Evolutionary conservation across 306 rosid species (phyloP), one percentile per base, ranked within the genome.

Genomic region (Lithocarpus polystachyus): DNA sequence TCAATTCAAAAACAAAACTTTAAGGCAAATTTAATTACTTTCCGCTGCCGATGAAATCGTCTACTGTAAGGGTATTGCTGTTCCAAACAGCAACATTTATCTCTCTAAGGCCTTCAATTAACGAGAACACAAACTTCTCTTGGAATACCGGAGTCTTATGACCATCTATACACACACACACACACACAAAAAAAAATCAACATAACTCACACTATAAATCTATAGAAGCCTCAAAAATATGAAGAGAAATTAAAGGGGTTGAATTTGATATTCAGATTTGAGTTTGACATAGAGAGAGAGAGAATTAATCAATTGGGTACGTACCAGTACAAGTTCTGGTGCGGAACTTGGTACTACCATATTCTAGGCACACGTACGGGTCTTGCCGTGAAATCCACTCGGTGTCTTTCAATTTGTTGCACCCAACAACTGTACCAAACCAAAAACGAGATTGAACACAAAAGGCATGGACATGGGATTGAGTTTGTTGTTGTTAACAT

Each of bases 371-470:
- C 8, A 94, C 97, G 45, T 92, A 94, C 0, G 97, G 97, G 79
- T 94, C 97, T 78, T 94, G 97, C 83, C 97, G 78, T 22, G 98
- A 89, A 82, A 92, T 82, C 98, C 98, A 92, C 83, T 92, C 96
- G 0, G 92, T 92, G 64, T 92, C 96, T 81, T 84, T 94, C 97
- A 94, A 87, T 56, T 89, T 92, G 72, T 88, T 71, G 75, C 98
- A 94, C 43, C 86, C 89, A 52, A 89, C 90, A 19, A 94, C 97
- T 90, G 82, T 77, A 59, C 67, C 84, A 71, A 37, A 11, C 33
- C 54, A 62, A 56, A 18, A 56, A 40, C 79, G 56, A 71, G 69
- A 48, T 19, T 55, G 7, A 53, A 33, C 48, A 17, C 45, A 40
- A 8, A 40, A 7, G 45, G 12, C 11, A 51, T 19, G 29, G 33